Evolutionary conservation across 2,329 filamentous ascomycete genomes (phyloP).

Genomic region (Penicillium sp.): DNA sequence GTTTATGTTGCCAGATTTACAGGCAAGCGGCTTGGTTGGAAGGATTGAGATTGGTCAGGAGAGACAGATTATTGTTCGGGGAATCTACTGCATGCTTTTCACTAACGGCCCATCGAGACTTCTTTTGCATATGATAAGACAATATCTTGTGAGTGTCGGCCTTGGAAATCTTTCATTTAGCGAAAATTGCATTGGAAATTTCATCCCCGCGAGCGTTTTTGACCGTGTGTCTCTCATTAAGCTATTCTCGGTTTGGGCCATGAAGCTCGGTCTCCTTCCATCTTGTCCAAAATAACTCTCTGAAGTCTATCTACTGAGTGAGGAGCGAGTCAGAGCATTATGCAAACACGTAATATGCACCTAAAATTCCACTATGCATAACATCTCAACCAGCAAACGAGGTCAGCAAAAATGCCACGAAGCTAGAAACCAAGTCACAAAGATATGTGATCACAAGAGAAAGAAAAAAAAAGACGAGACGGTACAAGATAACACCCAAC

Average conservation of each 20-base stretch:
- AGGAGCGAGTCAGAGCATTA: not conserved
- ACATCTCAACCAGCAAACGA: not conserved
- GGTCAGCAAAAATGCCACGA: not conserved
- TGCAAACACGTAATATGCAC: not conserved
- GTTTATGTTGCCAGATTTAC: conserved; percentile 68
- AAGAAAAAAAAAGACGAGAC: not conserved
- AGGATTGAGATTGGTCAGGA: conserved; percentile 6
- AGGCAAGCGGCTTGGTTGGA: conserved; percentile 28
- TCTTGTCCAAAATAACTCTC: not conserved
- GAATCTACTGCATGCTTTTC: not conserved
- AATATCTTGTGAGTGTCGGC: not conserved
- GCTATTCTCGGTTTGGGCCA: not conserved
- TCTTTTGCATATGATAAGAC: not conserved
- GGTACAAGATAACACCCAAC: not conserved
- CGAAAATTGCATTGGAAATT: not conserved
- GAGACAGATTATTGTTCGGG: not conserved
- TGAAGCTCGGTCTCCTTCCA: not conserved
- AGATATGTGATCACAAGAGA: not conserved
- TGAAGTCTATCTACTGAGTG: not conserved
- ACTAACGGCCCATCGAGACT: not conserved
- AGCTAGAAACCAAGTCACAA: not conserved
- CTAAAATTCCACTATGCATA: not conserved
- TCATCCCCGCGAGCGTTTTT: not conserved
- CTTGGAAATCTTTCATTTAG: not conserved
- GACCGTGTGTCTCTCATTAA: not conserved